These are phyloP conservation scores for Kwoniella bestiolae DNA, from an alignment of 768 basidiomycete species.

Conservation along the genomic window DNA sequence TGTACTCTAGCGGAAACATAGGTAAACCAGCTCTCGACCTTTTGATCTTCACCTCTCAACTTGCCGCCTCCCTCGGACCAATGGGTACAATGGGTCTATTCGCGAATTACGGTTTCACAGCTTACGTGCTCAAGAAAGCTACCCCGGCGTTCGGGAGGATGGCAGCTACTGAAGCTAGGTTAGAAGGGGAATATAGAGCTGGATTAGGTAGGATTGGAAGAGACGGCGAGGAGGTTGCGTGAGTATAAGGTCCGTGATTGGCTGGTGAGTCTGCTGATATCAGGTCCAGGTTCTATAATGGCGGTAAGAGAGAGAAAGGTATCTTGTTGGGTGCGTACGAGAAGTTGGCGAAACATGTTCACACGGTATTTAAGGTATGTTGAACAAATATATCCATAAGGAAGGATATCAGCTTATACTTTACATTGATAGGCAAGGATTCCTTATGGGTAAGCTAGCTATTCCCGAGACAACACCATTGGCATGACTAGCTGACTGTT, in stretches of 20 bases:
- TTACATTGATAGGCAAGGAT: conserved; percentile 17
- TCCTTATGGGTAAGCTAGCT: conserved; percentile 33
- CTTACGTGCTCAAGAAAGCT: conserved; percentile 76
- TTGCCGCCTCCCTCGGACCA: conserved; percentile 80
- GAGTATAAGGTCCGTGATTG: conserved; percentile 74
- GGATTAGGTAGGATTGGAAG: conserved; percentile 83
- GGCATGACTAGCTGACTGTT: background rate
- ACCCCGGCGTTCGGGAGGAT: conserved; percentile 91
- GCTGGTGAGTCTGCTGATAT: conserved; percentile 85
- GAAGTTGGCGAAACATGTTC: conserved; percentile 81
- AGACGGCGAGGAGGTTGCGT: conserved; percentile 92
- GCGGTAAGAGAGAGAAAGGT: conserved; percentile 77
- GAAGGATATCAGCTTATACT: background rate
- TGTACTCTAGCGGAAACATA: conserved; percentile 73
- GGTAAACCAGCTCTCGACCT: conserved; percentile 91
- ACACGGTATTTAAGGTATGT: conserved; percentile 82
- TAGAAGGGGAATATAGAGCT: conserved; percentile 89
- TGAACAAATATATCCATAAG: background rate
- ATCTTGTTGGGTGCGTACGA: conserved; percentile 79
- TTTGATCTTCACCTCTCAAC: conserved; percentile 87
- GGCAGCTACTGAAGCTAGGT: conserved; percentile 80
- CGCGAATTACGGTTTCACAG: conserved; percentile 83
- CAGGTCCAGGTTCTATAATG: conserved; percentile 87
- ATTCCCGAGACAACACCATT: background rate
- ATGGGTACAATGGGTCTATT: conserved; percentile 82